These are phyloP conservation scores for Monosporozyma yasuniensis DNA, from an alignment of 805 yeast genomes.

Conservation along the genomic window DNA sequence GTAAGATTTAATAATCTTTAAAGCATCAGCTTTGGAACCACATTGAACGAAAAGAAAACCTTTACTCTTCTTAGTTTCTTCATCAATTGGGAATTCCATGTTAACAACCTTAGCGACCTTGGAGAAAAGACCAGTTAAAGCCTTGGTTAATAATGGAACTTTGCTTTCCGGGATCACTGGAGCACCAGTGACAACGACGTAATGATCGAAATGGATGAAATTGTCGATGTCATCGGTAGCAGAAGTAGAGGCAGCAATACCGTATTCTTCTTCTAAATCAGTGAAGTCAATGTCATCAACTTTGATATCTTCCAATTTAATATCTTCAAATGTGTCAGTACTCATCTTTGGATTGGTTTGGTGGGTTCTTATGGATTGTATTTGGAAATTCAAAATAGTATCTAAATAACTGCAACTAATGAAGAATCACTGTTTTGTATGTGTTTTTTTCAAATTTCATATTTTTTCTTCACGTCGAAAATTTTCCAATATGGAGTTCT, in stretches of 20 bases:
- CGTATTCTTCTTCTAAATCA: conserved; percentile 73
- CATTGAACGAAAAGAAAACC: conserved; percentile 85
- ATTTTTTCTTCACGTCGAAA: background rate
- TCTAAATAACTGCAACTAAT: background rate
- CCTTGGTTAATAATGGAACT: conserved; percentile 74
- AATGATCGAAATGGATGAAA: conserved; percentile 53
- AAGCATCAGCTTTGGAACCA: conserved; percentile 56
- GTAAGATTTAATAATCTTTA: conserved; percentile 66
- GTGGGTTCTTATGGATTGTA: no score
- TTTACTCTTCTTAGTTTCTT: conserved; percentile 64
- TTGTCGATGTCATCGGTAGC: conserved; percentile 30
- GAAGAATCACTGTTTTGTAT: background rate
- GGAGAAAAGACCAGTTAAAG: conserved; percentile 69
- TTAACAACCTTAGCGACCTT: conserved; percentile 72
- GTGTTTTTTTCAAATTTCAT: background rate
- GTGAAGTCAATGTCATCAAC: conserved; percentile 70
- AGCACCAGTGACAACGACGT: conserved; percentile 86
- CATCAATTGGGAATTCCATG: conserved; percentile 67
- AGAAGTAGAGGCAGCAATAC: conserved; percentile 33
- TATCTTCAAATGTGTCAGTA: conserved; percentile 23
- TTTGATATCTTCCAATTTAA: conserved; percentile 38
- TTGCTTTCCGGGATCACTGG: conserved; percentile 91
- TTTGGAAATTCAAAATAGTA: background rate
- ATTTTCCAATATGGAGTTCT: background rate
- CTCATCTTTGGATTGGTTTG: conserved; percentile 11